phyloP scores from a whole-genome alignment of 257 asterid species.

The Solanum sejunctum region DNA sequence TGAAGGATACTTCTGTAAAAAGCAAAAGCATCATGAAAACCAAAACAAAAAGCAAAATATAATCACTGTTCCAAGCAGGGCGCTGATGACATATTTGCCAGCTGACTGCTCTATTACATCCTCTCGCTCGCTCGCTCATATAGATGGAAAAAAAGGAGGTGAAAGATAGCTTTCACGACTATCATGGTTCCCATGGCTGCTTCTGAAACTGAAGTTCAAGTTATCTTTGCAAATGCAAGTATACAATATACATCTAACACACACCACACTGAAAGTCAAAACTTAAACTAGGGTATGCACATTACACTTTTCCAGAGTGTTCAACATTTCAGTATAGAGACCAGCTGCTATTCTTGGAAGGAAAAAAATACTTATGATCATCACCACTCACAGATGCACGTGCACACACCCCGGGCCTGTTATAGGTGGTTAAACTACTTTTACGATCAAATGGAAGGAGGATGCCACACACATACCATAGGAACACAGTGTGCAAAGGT shows the following conservation, averaged over 20 bases:
- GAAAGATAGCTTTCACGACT: background rate
- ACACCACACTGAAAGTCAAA: background rate
- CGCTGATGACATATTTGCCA: background rate
- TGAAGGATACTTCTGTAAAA: background rate
- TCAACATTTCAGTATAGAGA: background rate
- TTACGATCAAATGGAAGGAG: background rate
- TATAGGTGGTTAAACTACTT: background rate
- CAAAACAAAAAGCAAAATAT: background rate
- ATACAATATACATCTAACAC: background rate
- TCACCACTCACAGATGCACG: background rate
- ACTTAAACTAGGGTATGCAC: background rate
- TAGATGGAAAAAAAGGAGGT: background rate
- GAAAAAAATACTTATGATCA: background rate
- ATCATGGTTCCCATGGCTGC: background rate
- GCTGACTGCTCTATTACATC: background rate
- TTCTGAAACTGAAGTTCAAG: background rate
- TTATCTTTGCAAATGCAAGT: background rate
- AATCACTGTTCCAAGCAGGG: background rate
- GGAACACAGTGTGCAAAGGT: background rate
- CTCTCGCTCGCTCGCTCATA: background rate
- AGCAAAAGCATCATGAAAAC: background rate
- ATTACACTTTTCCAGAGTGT: background rate
- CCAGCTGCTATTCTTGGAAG: background rate
- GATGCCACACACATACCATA: background rate
- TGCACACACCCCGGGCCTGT: background rate